These are phyloP conservation scores for Teunomyces kruisii DNA, from an alignment of 805 yeast species.

Conservation along the genomic window DNA sequence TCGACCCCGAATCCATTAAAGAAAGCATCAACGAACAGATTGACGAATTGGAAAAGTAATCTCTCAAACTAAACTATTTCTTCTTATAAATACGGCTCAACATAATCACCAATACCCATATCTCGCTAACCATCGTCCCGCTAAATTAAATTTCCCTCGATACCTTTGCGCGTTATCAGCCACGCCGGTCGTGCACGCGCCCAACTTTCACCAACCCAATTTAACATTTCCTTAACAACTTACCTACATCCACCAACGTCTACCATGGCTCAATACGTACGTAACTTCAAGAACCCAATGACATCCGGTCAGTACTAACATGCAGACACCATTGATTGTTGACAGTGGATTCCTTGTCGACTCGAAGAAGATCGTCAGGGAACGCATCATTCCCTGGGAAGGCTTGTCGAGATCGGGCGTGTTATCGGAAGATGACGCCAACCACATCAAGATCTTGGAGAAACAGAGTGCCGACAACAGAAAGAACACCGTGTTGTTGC, in stretches of 20 bases:
- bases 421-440: slow-evolving; percentile 67
- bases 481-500: slow-evolving; percentile 39
- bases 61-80: background rate
- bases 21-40: slow-evolving; percentile 11
- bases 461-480: slow-evolving; percentile 46
- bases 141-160: no score
- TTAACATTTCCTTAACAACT: background rate
- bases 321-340: slow-evolving; percentile 39
- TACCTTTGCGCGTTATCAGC: background rate
- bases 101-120: no score
- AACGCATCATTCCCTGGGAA: slow-evolving; percentile 89
- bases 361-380: slow-evolving; percentile 64
- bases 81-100: background rate
- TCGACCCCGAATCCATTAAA: slow-evolving; percentile 9
- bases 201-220: background rate
- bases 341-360: slow-evolving; percentile 70
- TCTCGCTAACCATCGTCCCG: no score
- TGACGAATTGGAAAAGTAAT: slow-evolving; percentile 9
- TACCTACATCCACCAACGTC: background rate
- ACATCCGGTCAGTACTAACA: background rate
- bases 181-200: background rate
- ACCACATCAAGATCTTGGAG: slow-evolving; percentile 53
- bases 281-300: slow-evolving; percentile 1
- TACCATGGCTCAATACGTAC: slow-evolving; percentile 4
- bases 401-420: slow-evolving; percentile 76